Conservation (phyloP, 805 yeast species). For the Wickerhamomyces ciferrii region DNA sequence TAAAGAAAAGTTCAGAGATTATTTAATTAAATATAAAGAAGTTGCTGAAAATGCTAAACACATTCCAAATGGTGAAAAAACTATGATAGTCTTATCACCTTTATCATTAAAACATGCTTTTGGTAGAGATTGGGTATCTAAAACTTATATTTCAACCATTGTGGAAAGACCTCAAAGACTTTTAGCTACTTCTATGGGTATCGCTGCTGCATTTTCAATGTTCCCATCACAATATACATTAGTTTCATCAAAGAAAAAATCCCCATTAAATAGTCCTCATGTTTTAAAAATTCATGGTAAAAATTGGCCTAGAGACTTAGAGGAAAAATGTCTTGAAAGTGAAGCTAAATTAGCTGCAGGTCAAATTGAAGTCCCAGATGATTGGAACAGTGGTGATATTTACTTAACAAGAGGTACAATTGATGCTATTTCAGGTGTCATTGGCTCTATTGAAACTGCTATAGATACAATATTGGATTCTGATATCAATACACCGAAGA, state of each 20-base stretch:
- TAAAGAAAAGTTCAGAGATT: slow-evolving; percentile 37
- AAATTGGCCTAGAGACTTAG: slow-evolving; percentile 62
- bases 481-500: slow-evolving; percentile 25
- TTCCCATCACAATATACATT: slow-evolving; percentile 55
- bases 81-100: slow-evolving; percentile 64
- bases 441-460: slow-evolving; percentile 72
- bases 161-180: slow-evolving; percentile 83
- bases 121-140: slow-evolving; percentile 73
- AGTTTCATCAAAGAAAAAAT: slow-evolving; percentile 38
- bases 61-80: slow-evolving; percentile 38
- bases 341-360: slow-evolving; percentile 44
- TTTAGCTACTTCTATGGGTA: slow-evolving; percentile 72
- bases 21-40: slow-evolving; percentile 32
- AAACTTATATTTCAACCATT: slow-evolving; percentile 57
- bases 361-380: slow-evolving; percentile 69
- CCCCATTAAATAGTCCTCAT: slow-evolving; percentile 50
- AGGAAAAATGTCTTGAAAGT: slow-evolving; percentile 55
- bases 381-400: slow-evolving; percentile 82
- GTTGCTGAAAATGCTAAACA: slow-evolving; percentile 28
- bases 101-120: slow-evolving; percentile 66
- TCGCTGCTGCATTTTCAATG: slow-evolving; percentile 68
- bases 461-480: slow-evolving; percentile 46
- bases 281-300: slow-evolving; percentile 67
- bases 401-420: slow-evolving; percentile 63
- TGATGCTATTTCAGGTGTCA: slow-evolving; percentile 68